phyloP scores from a whole-genome alignment of 2,329 filamentous ascomycete species.

The Colletotrichum cuscutae region DNA sequence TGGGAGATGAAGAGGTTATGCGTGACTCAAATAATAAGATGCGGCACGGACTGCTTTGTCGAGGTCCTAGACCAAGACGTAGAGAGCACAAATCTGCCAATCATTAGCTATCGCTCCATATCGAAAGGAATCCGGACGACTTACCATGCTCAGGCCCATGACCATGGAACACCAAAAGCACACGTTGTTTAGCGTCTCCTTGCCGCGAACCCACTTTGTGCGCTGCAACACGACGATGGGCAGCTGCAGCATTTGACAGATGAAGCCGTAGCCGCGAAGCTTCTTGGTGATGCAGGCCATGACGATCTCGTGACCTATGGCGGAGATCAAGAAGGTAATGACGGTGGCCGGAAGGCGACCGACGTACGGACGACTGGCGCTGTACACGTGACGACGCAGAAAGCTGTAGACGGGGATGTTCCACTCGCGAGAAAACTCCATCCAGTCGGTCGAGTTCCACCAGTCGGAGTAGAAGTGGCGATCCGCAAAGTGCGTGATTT shows the following conservation, averaged over 20 bases:
- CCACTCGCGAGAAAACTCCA: constrained; percentile 97
- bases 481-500: constrained; percentile 93
- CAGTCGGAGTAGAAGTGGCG: constrained; percentile 89
- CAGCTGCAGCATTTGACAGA: constrained; percentile 96
- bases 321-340: constrained; percentile 91
- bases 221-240: constrained; percentile 94
- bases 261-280: constrained; percentile 90
- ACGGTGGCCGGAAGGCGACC: constrained; percentile 82
- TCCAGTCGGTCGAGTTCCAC: constrained; percentile 87
- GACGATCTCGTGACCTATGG: constrained; percentile 91
- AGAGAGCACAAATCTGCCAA: constrained; percentile 62
- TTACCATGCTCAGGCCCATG: constrained; percentile 81
- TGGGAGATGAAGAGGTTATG: not conserved
- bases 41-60: not conserved
- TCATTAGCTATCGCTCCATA: constrained; percentile 32
- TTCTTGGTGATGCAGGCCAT: constrained; percentile 99
- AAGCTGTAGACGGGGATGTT: constrained; percentile 98
- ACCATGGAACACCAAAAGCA: constrained; percentile 96
- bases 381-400: constrained; percentile 93
- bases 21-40: not conserved
- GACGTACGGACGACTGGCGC: constrained; percentile 79
- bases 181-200: constrained; percentile 85
- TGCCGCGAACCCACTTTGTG: constrained; percentile 78
- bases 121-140: constrained; percentile 42
- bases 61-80: constrained; percentile 56